Base-by-base conservation (phyloP, 805 yeast species). In the Candida ascalaphidarum region DNA sequence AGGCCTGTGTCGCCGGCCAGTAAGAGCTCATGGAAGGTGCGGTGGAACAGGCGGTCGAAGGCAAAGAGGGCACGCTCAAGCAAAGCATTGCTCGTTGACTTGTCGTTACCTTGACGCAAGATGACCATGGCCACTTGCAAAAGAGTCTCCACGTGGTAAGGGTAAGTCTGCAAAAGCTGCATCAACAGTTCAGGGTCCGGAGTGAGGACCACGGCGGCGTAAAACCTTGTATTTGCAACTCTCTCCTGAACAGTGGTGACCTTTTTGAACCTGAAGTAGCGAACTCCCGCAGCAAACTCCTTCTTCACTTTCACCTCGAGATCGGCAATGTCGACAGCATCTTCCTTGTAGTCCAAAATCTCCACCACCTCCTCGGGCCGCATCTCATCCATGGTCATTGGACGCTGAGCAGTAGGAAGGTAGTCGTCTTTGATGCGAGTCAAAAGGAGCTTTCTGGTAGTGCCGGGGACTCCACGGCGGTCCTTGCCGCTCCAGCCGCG, bases 401-500 rank as follows among this genome's bases (percentile, higher is more conserved):
- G 79, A 35, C 75, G 78, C 31, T 66, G 63, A 16, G 68, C 55
- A 0, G 83, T 73, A 1, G 94, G 94, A 6, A 81, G 46, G 83
- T 88, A 83, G 46, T 81, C 88, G 34, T 81, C 86, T 46, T 81
- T 70, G 25, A 84, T 74, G 42, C 77, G 77, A 0, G 94, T 76
- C 35, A 85, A 58, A 9, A 70, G 59, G 26, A 84, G 55, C 40
- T 81, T 80, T 36, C 85, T 65, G 0, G 74, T 53, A 1, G 83
- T 72, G 16, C 89, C 89, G 0, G 95, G 95, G 3, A 82, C 71
- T 5, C 74, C 58, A 26, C 80, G 55, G 36, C 77, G 72, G 43
- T 83, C 94, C 36, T 72, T 70, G 0, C 94, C 94, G 25, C 85
- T 81, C 95, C 95, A 84, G 14, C 85, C 86, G 41, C 82, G 65